Base-by-base conservation (phyloP, 345 rosid species). In the Lepidium aucheri region DNA sequence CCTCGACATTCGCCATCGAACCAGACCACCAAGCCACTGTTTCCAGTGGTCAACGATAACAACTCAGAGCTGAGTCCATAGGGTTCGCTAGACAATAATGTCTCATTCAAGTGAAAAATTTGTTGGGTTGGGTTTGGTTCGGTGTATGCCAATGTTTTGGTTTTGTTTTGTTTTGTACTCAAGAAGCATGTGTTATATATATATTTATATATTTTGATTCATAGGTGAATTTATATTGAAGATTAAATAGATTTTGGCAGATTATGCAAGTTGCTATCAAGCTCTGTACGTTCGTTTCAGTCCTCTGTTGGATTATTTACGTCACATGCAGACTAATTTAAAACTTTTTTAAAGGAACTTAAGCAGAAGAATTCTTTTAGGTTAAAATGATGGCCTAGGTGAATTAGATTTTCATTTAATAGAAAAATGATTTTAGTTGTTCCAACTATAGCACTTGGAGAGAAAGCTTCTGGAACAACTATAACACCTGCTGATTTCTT, bases 401-500 rank as follows among this genome's bases (percentile, higher is more conserved):
- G n/a, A n/a, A n/a, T n/a, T n/a, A n/a, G n/a, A n/a, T n/a, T n/a
- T n/a, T n/a, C n/a, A n/a, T n/a, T n/a, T n/a, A n/a, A n/a, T n/a
- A n/a, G n/a, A n/a, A n/a, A n/a, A n/a, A n/a, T n/a, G n/a, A n/a
- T n/a, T n/a, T n/a, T n/a, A n/a, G n/a, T n/a, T n/a, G n/a, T n/a
- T n/a, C n/a, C n/a, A n/a, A n/a, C n/a, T n/a, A n/a, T n/a, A n/a
- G n/a, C n/a, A n/a, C n/a, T n/a, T n/a, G n/a, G n/a, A n/a, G n/a
- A n/a, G n/a, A n/a, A n/a, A n/a, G n/a, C n/a, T n/a, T 74, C 75
- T 32, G 59, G 69, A 36, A 77, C 79, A 30, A 74, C 77, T 1
- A 80, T 74, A 28, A 77, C 83, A 7, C 97, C 95, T 0, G 80
- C 86, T 2, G 95, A 88, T 70, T 90, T 88, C 72, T 80, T 90